phyloP scores from a whole-genome alignment of 2,329 filamentous ascomycete species.

The Aspergillus pseudoterreus region DNA sequence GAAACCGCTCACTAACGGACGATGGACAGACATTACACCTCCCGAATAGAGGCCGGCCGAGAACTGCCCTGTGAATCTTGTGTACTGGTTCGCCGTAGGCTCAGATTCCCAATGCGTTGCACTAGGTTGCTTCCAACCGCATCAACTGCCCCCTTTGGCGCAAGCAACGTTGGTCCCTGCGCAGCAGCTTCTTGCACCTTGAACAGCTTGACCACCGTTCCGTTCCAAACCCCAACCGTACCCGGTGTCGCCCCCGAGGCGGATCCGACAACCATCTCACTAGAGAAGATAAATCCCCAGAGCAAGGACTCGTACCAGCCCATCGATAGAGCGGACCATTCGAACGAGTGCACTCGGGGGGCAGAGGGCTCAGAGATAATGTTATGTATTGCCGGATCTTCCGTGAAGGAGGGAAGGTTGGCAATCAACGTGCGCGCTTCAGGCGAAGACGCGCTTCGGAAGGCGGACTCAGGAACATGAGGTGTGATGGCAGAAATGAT shows the following conservation, averaged over 20 bases:
- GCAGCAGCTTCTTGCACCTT: slow-evolving; percentile 80
- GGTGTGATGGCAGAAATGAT: slow-evolving; percentile 62
- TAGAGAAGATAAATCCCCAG: slow-evolving; percentile 89
- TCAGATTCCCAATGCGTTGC: slow-evolving; percentile 77
- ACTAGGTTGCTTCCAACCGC: slow-evolving; percentile 89
- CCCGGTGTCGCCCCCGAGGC: slow-evolving; percentile 60
- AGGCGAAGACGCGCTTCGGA: slow-evolving; percentile 35
- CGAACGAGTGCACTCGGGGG: slow-evolving; percentile 80
- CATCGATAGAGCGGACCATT: slow-evolving; percentile 85
- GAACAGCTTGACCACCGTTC: slow-evolving; percentile 83
- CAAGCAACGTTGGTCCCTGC: slow-evolving; percentile 74
- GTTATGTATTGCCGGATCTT: slow-evolving; percentile 60
- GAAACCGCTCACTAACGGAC: not conserved
- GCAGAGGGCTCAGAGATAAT: slow-evolving; percentile 67
- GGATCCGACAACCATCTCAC: slow-evolving; percentile 68
- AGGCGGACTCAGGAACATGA: slow-evolving; percentile 48
- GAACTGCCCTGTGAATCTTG: slow-evolving; percentile 30
- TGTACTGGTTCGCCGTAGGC: slow-evolving; percentile 48
- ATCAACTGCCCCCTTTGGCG: slow-evolving; percentile 85
- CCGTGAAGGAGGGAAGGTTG: slow-evolving; percentile 41
- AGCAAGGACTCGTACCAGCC: slow-evolving; percentile 95
- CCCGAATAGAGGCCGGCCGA: slow-evolving; percentile 30
- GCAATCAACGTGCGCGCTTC: slow-evolving; percentile 41
- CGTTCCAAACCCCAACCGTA: slow-evolving; percentile 90
- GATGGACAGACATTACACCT: slow-evolving; percentile 26